phyloP scores from a whole-genome alignment of 768 basidiomycete genomes.

The Boletellus emodensis region DNA sequence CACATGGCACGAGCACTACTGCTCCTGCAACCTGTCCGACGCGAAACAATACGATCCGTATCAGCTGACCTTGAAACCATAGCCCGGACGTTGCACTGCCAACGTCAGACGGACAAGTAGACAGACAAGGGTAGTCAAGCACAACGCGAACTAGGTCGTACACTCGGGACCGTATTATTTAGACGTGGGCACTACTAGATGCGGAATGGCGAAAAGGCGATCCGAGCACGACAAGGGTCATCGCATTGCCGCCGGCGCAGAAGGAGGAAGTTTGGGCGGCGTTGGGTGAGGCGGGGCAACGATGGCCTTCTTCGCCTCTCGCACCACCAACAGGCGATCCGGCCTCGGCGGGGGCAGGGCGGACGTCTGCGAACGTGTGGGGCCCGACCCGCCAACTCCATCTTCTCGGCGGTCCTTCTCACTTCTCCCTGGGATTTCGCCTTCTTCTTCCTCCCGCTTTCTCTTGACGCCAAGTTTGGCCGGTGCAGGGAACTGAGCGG shows the following conservation, averaged over 20 bases:
- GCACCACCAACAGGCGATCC: conserved; percentile 14
- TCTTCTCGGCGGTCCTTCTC: conserved; percentile 17
- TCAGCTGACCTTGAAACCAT: no score
- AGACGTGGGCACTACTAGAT: neutral
- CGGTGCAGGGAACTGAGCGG: neutral
- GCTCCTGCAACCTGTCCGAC: no score
- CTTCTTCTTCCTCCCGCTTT: conserved; percentile 25
- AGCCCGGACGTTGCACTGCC: no score
- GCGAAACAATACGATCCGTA: no score
- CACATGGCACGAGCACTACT: no score
- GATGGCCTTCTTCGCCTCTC: conserved; percentile 18
- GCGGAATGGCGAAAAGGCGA: neutral
- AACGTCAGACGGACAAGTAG: no score
- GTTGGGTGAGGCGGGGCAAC: conserved; percentile 15
- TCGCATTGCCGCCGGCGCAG: conserved; percentile 4
- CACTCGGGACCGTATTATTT: no score
- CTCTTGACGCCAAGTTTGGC: conserved; percentile 11
- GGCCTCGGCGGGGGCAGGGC: conserved; percentile 15
- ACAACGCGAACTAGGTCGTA: no score
- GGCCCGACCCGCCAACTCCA: neutral
- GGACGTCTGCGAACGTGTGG: neutral
- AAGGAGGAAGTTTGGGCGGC: conserved; percentile 2
- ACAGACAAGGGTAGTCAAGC: no score
- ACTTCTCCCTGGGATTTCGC: neutral
- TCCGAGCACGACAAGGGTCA: neutral